Conservation (phyloP, 176 grass and related monocot species). For the Phyllostachys edulis region DNA sequence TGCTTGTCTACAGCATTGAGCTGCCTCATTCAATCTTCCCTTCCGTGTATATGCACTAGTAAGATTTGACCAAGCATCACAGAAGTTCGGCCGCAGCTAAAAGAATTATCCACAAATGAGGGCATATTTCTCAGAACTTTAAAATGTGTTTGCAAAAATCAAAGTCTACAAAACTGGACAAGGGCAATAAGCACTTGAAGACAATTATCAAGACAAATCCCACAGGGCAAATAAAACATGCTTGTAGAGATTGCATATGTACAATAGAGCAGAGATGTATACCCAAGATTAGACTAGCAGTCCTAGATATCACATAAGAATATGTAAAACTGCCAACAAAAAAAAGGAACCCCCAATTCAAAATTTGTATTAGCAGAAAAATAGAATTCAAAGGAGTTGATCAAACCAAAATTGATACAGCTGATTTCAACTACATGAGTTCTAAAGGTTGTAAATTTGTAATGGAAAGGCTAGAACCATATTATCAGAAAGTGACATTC, state of each 20-base stretch:
- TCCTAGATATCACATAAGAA: background rate
- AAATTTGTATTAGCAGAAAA: background rate
- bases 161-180: background rate
- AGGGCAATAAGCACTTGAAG: background rate
- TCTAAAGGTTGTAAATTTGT: background rate
- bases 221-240: background rate
- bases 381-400: background rate
- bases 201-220: constrained; percentile 2
- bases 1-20: constrained; percentile 94
- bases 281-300: background rate
- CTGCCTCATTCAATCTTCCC: constrained; percentile 84
- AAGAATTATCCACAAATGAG: constrained; percentile 26
- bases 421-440: background rate
- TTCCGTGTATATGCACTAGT: constrained; percentile 97
- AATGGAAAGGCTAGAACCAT: background rate
- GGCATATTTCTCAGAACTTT: background rate
- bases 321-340: background rate
- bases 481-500: background rate
- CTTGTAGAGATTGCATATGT: background rate
- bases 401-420: background rate
- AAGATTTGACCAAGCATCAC: constrained; percentile 99
- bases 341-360: background rate
- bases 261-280: background rate
- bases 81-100: constrained; percentile 83
- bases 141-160: background rate